These are phyloP conservation scores for Starmerella geochares DNA, from an alignment of 805 yeast species.

Conservation along the genomic window DNA sequence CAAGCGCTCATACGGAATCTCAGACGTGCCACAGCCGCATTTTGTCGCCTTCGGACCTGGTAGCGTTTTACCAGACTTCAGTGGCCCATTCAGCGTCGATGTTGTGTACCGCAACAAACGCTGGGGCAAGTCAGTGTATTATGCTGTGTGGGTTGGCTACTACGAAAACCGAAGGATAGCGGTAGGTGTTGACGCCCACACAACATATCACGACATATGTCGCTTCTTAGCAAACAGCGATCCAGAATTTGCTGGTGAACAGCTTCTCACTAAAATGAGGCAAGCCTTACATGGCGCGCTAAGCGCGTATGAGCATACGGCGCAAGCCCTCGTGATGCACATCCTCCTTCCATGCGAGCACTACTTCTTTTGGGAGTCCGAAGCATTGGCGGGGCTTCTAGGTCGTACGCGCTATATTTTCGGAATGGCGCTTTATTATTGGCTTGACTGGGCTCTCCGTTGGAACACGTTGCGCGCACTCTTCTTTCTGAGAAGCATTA, in stretches of 20 bases:
- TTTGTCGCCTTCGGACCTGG: conserved; percentile 1
- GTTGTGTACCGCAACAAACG: not conserved
- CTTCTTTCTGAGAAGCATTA: not conserved
- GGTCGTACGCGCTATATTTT: not conserved
- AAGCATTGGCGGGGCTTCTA: not conserved
- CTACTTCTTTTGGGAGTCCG: not conserved
- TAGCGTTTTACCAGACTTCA: conserved; percentile 2
- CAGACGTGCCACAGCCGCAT: not conserved
- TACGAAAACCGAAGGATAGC: not conserved
- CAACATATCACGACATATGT: conserved; percentile 1
- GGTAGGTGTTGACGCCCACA: not conserved
- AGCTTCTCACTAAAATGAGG: not conserved
- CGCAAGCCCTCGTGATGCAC: not conserved
- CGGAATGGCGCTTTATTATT: not conserved
- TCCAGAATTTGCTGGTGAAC: not conserved
- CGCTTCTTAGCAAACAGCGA: not conserved
- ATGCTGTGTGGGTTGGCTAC: conserved; percentile 1
- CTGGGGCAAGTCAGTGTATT: not conserved
- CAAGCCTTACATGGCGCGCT: not conserved
- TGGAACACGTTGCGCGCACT: not conserved
- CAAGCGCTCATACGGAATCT: not conserved
- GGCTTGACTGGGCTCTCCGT: not conserved
- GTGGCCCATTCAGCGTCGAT: not conserved
- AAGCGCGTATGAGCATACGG: not conserved
- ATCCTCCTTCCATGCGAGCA: not conserved